Conservation (phyloP, 257 asterid genomes). For the Solanum okadae region DNA sequence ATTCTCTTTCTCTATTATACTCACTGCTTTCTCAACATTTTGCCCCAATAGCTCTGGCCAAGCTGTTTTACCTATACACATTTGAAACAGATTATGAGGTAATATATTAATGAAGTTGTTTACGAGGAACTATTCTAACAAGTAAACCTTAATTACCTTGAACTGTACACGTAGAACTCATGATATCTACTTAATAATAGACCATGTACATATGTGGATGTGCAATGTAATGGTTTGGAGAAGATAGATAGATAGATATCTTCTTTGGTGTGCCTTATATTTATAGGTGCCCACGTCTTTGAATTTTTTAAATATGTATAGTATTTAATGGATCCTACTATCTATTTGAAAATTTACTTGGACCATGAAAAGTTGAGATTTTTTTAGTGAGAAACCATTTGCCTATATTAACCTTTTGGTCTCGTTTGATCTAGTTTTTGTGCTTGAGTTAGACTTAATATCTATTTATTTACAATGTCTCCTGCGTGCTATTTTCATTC, state of each 20-base stretch:
- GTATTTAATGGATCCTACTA: background rate
- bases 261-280: background rate
- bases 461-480: background rate
- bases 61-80: background rate
- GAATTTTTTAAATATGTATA: background rate
- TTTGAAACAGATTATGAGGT: too few species aligned
- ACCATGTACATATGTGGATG: background rate
- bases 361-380: background rate
- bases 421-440: background rate
- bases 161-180: background rate
- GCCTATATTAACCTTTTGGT: background rate
- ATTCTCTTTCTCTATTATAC: background rate
- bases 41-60: conserved; percentile 1
- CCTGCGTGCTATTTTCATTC: fast-evolving
- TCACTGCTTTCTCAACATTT: background rate
- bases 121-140: too few species aligned
- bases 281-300: background rate
- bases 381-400: background rate
- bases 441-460: background rate
- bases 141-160: background rate
- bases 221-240: background rate
- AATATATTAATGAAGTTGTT: too few species aligned
- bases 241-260: background rate
- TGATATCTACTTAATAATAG: background rate
- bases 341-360: background rate